Conservation (phyloP, 345 rosid genomes). For the Hibiscus syriacus region DNA sequence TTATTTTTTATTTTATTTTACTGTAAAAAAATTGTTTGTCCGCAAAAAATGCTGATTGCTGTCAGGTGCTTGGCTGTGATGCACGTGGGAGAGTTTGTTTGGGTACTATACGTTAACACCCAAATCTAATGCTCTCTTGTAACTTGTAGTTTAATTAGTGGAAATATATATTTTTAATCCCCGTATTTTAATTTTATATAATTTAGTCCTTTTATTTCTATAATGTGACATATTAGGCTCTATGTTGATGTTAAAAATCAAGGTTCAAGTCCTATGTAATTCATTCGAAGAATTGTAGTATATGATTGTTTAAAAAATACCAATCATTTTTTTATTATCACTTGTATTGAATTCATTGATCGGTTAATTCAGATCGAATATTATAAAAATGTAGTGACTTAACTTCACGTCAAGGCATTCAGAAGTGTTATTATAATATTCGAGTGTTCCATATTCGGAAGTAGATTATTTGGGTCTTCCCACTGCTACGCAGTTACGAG, state of each 20-base stretch:
- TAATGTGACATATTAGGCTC: too few relatives aligned
- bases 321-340: too few relatives aligned
- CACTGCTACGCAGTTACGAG: neutral
- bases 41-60: conserved; percentile 18
- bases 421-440: neutral
- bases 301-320: too few relatives aligned
- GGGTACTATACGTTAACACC: neutral
- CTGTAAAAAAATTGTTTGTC: neutral
- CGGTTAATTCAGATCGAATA: too few relatives aligned
- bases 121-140: neutral
- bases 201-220: too few relatives aligned
- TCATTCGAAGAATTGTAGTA: too few relatives aligned
- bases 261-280: too few relatives aligned
- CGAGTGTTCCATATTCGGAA: neutral
- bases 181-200: too few relatives aligned
- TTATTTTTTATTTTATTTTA: neutral
- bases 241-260: too few relatives aligned
- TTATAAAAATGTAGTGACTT: neutral
- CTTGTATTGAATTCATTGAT: too few relatives aligned
- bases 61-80: conserved; percentile 24
- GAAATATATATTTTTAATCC: too few relatives aligned
- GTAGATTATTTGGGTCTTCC: neutral
- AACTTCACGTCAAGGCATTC: neutral
- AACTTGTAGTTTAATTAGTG: too few relatives aligned
- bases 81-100: conserved; percentile 24